Evolutionary conservation across 73 alveolate genomes (phyloP).

Genomic region (Breviolum minutum): DNA sequence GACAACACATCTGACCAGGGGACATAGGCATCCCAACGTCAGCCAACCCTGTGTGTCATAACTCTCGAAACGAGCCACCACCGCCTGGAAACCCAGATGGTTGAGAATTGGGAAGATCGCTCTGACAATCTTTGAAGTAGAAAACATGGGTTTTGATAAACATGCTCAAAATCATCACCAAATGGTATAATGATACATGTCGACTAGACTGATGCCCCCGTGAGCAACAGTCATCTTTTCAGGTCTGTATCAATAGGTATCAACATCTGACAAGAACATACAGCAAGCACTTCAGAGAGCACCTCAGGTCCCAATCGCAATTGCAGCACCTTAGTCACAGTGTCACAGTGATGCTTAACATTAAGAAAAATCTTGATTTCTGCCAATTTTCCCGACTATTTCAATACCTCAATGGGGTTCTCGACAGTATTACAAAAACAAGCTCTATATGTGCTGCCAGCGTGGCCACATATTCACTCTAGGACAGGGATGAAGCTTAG

Average conservation of each 20-base stretch:
- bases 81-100: slow-evolving; percentile 43
- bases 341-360: background rate
- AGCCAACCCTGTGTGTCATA: slow-evolving; percentile 69
- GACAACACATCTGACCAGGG: no score
- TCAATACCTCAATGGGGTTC: no score
- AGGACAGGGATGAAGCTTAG: background rate
- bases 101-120: background rate
- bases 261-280: background rate
- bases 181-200: no score
- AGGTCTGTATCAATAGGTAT: background rate
- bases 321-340: slow-evolving; percentile 34
- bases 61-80: slow-evolving; percentile 81
- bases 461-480: background rate
- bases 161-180: background rate
- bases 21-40: background rate
- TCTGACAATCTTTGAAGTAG: background rate
- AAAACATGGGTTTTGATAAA: background rate
- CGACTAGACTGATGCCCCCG: no score
- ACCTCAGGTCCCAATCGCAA: slow-evolving; percentile 63
- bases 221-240: no score
- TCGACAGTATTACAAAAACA: no score
- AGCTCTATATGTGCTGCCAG: no score
- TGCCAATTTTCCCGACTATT: background rate
- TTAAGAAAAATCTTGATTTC: no score
- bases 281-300: background rate